A percentile compares a stretch with the other conserved stretches of the same genome.
phyloP scores from a whole-genome alignment of 169 alveolate genomes.

The Cryptosporidium canis region DNA sequence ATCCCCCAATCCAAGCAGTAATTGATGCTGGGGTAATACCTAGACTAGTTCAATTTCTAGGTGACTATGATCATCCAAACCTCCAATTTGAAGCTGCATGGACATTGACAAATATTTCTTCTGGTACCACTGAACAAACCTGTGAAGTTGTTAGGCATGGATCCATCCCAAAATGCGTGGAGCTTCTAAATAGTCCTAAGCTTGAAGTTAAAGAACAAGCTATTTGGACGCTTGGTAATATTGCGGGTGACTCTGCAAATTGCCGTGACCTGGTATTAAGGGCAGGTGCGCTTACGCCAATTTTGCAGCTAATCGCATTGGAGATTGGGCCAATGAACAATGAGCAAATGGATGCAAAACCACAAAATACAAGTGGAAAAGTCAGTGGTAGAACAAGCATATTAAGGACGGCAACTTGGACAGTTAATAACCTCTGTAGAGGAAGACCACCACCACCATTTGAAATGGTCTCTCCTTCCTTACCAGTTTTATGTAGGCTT shows the following conservation, averaged over 20 bases:
- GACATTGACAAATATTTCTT: conserved; percentile 95
- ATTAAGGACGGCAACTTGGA: conserved; percentile 96
- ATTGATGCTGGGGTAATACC: conserved; percentile 96
- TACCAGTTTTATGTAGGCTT: conserved; percentile 89
- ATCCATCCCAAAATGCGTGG: conserved; percentile 86
- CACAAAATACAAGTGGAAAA: conserved; percentile 27
- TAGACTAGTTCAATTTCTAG: conserved; percentile 87
- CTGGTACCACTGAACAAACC: conserved; percentile 95
- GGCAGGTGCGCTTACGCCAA: conserved; percentile 88
- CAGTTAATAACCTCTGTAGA: conserved; percentile 93
- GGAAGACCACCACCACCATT: conserved; percentile 93
- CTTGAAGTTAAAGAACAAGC: conserved; percentile 97
- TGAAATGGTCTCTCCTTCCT: conserved; percentile 84
- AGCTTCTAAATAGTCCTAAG: conserved; percentile 87
- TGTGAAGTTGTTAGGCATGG: conserved; percentile 74
- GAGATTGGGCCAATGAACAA: conserved; percentile 24
- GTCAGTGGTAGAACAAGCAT: conserved; percentile 89
- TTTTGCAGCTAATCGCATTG: conserved; percentile 78
- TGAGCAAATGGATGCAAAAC: neutral
- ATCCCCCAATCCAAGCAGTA: conserved; percentile 94
- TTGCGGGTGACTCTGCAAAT: conserved; percentile 97
- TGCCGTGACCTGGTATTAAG: conserved; percentile 90
- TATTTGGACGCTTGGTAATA: conserved; percentile 98
- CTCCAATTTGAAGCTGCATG: conserved; percentile 97
- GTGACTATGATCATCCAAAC: conserved; percentile 89